Percentiles rank a stretch among this genome's conserved stretches.
phyloP scores from a whole-genome alignment of 257 asterid species.

The Forsythia suspensa region DNA sequence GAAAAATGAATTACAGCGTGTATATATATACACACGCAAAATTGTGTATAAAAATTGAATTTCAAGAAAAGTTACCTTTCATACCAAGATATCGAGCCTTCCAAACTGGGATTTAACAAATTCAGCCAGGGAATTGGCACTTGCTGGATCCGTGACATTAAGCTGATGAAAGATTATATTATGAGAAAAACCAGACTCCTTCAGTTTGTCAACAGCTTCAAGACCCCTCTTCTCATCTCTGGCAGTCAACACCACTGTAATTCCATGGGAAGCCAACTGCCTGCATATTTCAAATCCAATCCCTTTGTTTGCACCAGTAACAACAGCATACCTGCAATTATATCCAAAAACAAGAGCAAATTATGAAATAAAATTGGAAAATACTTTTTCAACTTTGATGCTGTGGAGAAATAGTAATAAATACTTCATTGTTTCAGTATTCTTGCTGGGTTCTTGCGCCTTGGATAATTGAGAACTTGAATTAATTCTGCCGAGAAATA shows the following conservation, averaged over 20 bases:
- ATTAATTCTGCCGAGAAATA: background rate
- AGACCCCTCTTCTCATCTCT: slow-evolving; percentile 52
- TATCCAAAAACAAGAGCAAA: background rate
- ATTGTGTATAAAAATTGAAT: too few relatives aligned
- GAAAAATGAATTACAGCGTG: too few relatives aligned
- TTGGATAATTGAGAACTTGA: background rate
- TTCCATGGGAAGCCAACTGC: slow-evolving; percentile 50
- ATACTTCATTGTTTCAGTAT: background rate
- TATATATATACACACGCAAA: too few relatives aligned
- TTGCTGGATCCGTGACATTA: slow-evolving; percentile 37
- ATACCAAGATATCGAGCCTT: slow-evolving; percentile 56
- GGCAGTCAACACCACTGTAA: slow-evolving; percentile 50
- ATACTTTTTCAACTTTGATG: background rate
- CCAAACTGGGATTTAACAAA: slow-evolving; percentile 38
- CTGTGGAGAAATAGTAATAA: background rate
- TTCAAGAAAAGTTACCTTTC: too few relatives aligned
- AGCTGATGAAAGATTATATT: slow-evolving; percentile 52
- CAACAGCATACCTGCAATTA: slow-evolving; percentile 43
- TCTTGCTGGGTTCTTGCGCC: background rate
- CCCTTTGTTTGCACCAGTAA: slow-evolving; percentile 64
- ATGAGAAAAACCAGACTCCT: slow-evolving; percentile 19
- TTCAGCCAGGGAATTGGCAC: slow-evolving; percentile 38
- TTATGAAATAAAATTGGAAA: background rate
- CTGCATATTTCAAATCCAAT: slow-evolving; percentile 54
- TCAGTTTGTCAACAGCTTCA: slow-evolving; percentile 52